Evolutionary conservation across 2,329 filamentous ascomycete genomes (phyloP), one percentile per base, ranked within the genome.

Genomic region (Simplicillium sp.): DNA sequence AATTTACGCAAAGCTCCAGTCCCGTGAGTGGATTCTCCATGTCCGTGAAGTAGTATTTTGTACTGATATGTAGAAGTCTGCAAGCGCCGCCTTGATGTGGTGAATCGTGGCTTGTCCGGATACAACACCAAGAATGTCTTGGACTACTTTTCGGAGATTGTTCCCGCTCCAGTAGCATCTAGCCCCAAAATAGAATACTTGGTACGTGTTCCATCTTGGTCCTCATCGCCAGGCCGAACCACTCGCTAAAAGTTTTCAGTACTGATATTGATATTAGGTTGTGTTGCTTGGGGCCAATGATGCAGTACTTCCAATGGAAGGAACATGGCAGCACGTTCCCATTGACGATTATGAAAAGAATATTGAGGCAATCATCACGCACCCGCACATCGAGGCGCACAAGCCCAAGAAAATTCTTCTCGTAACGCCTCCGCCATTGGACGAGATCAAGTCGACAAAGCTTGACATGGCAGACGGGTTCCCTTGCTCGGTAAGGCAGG

Each of bases 201-300:
- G 48, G 82, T 85, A 59, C 53, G 71, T 52, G 12, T 13, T 38
- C 13, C 16, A n/a, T n/a, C n/a, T n/a, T n/a, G n/a, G n/a, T 7
- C 9, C 34, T 38, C 18, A 11, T 11, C 11, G 13, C 3, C 6
- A 17, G 20, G 25, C 14, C 6, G n/a, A 17, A 12, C 11, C 6
- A 18, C 4, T n/a, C 5, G 31, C 12, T 33, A 13, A 25, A 12
- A 13, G 29, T 3, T 20, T 25, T 7, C 8, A 16, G 29, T 48
- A 45, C 52, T 64, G 17, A 54, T 18, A 7, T 18, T 20, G 14
- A 25, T 43, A n/a, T n/a, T n/a, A 88, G 84, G 68, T 84, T 32
- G 64, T 95, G 44, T 82, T 94, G 49, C 80, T 96, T 45, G 92
- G 92, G 14, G 87, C 92, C 50, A 97, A 98, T 57, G 92, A 97